Base-by-base conservation (phyloP, 2,329 filamentous ascomycete species). In the Fusarium fujikuroi region DNA sequence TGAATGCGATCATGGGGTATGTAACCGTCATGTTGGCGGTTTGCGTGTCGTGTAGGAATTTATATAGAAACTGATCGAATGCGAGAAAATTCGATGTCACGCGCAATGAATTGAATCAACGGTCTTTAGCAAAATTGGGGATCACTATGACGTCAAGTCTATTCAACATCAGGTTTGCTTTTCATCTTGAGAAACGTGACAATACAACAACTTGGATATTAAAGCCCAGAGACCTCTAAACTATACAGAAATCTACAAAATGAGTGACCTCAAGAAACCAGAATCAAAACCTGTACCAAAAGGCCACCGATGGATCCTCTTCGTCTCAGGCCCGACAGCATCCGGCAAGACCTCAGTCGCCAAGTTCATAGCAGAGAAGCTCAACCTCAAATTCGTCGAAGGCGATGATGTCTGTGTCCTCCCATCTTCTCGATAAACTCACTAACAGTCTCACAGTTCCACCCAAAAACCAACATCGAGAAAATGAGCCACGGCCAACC, bases 281-380 rank as follows among this genome's bases (percentile, higher is more conserved):
- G 19, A 37, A 19, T 12, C 3, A 0, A 72, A 59, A 21, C 64
- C 56, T 4, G 69, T 62, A 0, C 60, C 64, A 3, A 39, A 56
- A 8, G 64, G 53, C 19, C 70, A 72, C 28, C 70, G 70, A 58
- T 72, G 70, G 70, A 72, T 72, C 3, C 69, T 72, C 1, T 72
- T 72, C 12, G 64, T 72, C 9, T 72, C 70, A 8, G 70, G 69
- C 2, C 70, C 70, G 2, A 72, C 70, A 5, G 70, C 70, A 25
- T 72, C 69, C 5, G 70, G 70, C 9, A 72, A 72, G 1, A 66
- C 69, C 4, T 72, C 64, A 18, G 47, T 72, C 3, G 70, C 70
- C 4, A 72, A 66, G 2, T 72, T 46, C 16, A 36, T 72, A 32
- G 60, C 70, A 2, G 42, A 72, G 16, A 28, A 60, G 18, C 69